A percentile compares a stretch with the other conserved stretches of the same genome.
Evolutionary conservation across 164 flowering plant genomes (phyloP).

Genomic region (Aristolochia californica): DNA sequence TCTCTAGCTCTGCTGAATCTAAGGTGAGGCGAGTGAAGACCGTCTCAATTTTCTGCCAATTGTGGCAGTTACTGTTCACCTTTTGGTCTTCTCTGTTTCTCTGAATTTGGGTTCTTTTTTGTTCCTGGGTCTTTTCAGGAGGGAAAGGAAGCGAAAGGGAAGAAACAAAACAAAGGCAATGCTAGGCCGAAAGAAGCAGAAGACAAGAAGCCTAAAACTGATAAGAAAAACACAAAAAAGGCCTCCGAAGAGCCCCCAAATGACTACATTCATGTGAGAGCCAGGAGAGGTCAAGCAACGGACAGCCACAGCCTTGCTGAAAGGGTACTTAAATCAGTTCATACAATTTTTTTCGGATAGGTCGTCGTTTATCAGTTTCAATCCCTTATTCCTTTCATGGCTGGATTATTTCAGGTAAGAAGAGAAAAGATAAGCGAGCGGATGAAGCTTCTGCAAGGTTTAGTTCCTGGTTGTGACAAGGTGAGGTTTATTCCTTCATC

Average conservation of each 20-base stretch:
- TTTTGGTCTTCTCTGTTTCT: background rate
- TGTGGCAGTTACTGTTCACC: background rate
- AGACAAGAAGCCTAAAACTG: conserved; percentile 20
- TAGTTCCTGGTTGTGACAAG: conserved; percentile 88
- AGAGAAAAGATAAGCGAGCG: conserved; percentile 82
- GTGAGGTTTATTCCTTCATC: conserved; percentile 1
- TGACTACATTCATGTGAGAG: conserved; percentile 85
- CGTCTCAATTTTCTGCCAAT: background rate
- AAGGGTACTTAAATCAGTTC: conserved; percentile 40
- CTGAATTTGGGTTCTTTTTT: conserved; percentile 4
- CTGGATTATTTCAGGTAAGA: conserved; percentile 38
- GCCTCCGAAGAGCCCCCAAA: conserved; percentile 34
- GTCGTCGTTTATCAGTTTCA: background rate
- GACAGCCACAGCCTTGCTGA: conserved; percentile 97
- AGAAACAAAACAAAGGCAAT: conserved; percentile 43
- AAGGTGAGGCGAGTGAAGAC: conserved; percentile 25
- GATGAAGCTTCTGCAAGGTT: conserved; percentile 59
- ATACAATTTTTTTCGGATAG: no score
- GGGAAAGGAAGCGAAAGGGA: conserved; percentile 30
- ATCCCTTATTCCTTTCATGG: background rate
- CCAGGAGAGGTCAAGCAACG: conserved; percentile 95
- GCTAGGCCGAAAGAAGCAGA: conserved; percentile 14
- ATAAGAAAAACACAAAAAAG: conserved; percentile 25
- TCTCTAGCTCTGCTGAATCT: conserved; percentile 29
- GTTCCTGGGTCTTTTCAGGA: conserved; percentile 17